Base-by-base conservation (phyloP, 164 flowering plant species). In the Liquidambar formosana region DNA sequence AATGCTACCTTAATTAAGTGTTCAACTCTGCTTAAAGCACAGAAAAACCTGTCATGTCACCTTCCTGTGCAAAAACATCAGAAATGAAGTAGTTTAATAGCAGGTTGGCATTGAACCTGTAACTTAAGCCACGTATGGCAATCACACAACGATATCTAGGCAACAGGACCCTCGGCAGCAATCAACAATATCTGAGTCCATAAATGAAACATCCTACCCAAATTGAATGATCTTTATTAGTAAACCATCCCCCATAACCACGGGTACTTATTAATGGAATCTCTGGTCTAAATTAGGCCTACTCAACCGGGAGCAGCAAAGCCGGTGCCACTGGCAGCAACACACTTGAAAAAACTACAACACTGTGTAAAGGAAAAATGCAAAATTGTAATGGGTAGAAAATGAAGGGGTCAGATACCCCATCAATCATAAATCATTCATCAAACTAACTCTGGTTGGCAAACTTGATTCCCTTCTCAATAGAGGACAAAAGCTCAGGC, bases 381-480 rank as follows among this genome's bases (percentile, higher is more conserved):
- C 60, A 65, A 72, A 59, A 68, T 25, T 59, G 75, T 33, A 6
- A 33, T 33, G 49, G 65, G 38, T 60, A n/a, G 15, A 2, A 12
- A 12, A 10, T 51, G n/a, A 46, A 28, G 38, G 19, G 12, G 5
- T n/a, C 8, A 6, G 33, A 2, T 5, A 1, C 28, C 28, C 13
- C 23, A 5, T 1, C 15, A 57, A 11, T 22, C 15, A 27, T 14
- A 25, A 23, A 23, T 38, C 18, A 41, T 28, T n/a, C 11, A 23
- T n/a, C n/a, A n/a, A n/a, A 54, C 60, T 46, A 81, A 51, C 69
- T 71, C 62, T 82, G 72, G 52, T 74, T 80, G 57, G 93, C 98
- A 68, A 93, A 96, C 48, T 90, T 78, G 74, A 96, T 80, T 58
- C 99, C 98, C 86, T 96, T 96, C 85, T 93, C 92, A 49, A 96